Evolutionary conservation across 75 land plant genomes (phyloP).

Genomic region (Pseudotsuga menziesii): DNA sequence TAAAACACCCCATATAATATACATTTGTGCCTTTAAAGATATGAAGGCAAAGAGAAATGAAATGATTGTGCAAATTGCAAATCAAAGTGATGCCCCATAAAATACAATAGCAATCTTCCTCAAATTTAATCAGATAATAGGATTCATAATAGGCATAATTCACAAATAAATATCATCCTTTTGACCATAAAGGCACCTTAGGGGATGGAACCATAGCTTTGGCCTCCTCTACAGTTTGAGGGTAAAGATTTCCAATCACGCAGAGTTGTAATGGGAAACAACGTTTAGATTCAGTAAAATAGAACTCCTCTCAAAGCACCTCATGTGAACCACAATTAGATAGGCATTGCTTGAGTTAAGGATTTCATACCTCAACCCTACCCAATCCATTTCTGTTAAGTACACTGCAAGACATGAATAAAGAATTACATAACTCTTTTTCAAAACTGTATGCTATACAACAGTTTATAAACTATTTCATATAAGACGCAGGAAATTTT

Average conservation of each 20-base stretch:
- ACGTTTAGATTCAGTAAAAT: no score
- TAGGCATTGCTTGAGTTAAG: background rate
- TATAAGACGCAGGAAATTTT: no score
- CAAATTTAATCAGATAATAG: background rate
- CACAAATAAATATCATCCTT: background rate
- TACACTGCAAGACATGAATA: slow-evolving; percentile 42
- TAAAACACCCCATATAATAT: no score
- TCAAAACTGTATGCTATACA: background rate
- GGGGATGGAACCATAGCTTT: slow-evolving; percentile 89
- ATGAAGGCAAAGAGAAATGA: background rate
- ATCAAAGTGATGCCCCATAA: background rate
- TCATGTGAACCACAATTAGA: no score
- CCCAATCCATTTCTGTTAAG: slow-evolving; percentile 65
- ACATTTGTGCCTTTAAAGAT: background rate
- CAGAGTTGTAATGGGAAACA: slow-evolving; percentile 49
- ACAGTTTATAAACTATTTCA: no score
- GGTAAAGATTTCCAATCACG: slow-evolving; percentile 88
- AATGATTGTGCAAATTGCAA: no score
- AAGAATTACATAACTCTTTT: slow-evolving; percentile 20
- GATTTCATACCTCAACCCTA: slow-evolving; percentile 71
- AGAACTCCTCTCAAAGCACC: no score
- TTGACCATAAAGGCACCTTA: slow-evolving; percentile 29
- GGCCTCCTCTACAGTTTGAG: slow-evolving; percentile 93
- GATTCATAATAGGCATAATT: background rate
- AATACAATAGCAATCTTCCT: background rate